Base-by-base conservation (phyloP, 768 basidiomycete species). In the Boletus barrowsii region DNA sequence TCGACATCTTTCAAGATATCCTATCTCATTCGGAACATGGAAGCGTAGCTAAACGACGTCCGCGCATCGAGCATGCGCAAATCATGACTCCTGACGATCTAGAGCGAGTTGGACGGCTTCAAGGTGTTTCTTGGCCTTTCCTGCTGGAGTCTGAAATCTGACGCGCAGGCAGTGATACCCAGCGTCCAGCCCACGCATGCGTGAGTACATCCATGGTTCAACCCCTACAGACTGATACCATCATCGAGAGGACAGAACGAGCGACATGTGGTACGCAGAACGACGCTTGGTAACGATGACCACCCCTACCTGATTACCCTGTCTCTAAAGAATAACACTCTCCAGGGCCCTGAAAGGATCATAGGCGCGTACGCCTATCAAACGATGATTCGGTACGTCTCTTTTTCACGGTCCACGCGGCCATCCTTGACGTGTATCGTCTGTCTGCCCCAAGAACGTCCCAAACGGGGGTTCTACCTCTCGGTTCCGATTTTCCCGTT, bases 111-210 rank as follows among this genome's bases (percentile, higher is more conserved):
- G 88, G 85, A 32, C 75, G 70, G 47, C 77, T 97, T 11, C 92
- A 91, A 62, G 83, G 93, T 88, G 54, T 36, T 82, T 67, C 9
- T 30, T 42, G 9, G 17, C 36, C 29, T 29, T 52, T 33, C 22
- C 17, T 18, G 4, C 15, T 22, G 1, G 36, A 15, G 29, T 17
- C 37, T 17, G 36, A 10, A 42, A 47, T 30, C 52, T 49, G 18
- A 45, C n/a, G 10, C 10, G 3, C 36, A 26, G 4, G 14, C 42
- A 93, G 90, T 98, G 20, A 88, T 96, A 62, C 81, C 89, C 5
- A 95, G 93, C 60, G 91, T 96, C 4, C 94, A 98, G 63, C 94
- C 94, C 1, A 94, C 91, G 2, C 93, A 97, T 65, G 92, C 87
- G 82, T 92, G 72, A 71, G 84, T 73, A 18, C 36, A 39, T 26